These are phyloP conservation scores for Aspergillus alliaceus DNA, from an alignment of 2,329 filamentous ascomycete genomes.

Conservation along the genomic window DNA sequence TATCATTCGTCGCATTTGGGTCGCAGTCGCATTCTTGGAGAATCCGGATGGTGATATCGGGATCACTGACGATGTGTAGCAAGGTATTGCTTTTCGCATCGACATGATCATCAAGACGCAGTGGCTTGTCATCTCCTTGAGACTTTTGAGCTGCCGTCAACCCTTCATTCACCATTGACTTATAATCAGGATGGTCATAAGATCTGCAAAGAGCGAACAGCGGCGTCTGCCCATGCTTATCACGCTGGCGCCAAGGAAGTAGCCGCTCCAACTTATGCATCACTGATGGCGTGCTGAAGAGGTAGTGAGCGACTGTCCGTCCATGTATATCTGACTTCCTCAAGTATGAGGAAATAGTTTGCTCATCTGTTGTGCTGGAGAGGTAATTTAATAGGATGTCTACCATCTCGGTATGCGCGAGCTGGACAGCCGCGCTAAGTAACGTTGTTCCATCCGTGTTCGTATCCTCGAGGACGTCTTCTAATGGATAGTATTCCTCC, in stretches of 20 bases:
- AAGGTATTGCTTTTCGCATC: conserved; percentile 92
- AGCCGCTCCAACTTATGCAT: conserved; percentile 74
- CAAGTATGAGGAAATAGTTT: conserved; percentile 67
- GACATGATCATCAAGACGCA: conserved; percentile 90
- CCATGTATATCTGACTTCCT: conserved; percentile 77
- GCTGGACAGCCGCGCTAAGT: conserved; percentile 84
- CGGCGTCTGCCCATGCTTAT: conserved; percentile 97
- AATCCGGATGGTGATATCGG: conserved; percentile 71
- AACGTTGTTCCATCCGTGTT: conserved; percentile 90
- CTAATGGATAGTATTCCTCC: conserved; percentile 70
- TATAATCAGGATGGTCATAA: conserved; percentile 88
- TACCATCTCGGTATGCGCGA: conserved; percentile 73
- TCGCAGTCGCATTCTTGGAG: conserved; percentile 88
- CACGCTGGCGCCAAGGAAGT: conserved; percentile 84
- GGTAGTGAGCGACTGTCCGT: conserved; percentile 88
- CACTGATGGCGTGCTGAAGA: conserved; percentile 84
- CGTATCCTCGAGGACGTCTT: conserved; percentile 74
- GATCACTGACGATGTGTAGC: conserved; percentile 91
- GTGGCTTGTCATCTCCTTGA: conserved; percentile 74
- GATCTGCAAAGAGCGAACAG: conserved; percentile 92
- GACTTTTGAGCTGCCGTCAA: conserved; percentile 70
- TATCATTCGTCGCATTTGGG: conserved; percentile 93
- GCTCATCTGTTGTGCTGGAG: conserved; percentile 55
- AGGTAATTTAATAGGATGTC: conserved; percentile 73
- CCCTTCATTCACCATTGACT: conserved; percentile 80